Conservation (phyloP, 2,329 filamentous ascomycete species). For the Scedosporium boydii region DNA sequence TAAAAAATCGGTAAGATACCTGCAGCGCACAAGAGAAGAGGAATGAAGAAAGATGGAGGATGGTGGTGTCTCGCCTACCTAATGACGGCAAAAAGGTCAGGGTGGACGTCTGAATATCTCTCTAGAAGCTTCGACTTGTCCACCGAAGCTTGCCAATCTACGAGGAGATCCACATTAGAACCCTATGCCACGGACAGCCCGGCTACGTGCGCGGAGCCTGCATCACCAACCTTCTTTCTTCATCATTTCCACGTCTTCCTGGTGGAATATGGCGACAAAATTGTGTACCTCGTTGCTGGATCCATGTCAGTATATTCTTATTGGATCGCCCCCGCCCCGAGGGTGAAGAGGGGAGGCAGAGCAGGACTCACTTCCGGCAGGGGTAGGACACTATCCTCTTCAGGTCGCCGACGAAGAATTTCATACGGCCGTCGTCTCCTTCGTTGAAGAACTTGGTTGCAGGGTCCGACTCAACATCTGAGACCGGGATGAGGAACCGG, state of each 20-base stretch:
- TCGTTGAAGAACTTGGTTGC: slow-evolving; percentile 19
- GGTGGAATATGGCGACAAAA: too few relatives aligned
- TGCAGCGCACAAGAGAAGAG: too few relatives aligned
- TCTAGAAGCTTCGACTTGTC: slow-evolving; percentile 18
- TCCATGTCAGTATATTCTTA: too few relatives aligned
- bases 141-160: slow-evolving; percentile 22
- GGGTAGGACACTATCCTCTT: slow-evolving; percentile 22
- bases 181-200: too few relatives aligned
- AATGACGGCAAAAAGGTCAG: slow-evolving; percentile 16
- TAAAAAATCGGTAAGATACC: not conserved
- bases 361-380: slow-evolving; percentile 17
- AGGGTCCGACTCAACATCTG: slow-evolving; percentile 10
- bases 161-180: not conserved
- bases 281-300: too few relatives aligned
- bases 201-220: too few relatives aligned
- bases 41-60: not conserved
- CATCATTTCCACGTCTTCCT: too few relatives aligned
- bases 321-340: too few relatives aligned
- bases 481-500: slow-evolving; percentile 23
- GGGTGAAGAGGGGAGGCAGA: not conserved
- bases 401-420: slow-evolving; percentile 12
- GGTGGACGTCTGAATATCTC: slow-evolving; percentile 19
- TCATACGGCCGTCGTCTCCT: slow-evolving; percentile 11
- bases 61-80: slow-evolving; percentile 12
- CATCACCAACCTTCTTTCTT: too few relatives aligned